Conservation (phyloP, 1,139 yeast genomes). For the Candida buenavistaensis region DNA sequence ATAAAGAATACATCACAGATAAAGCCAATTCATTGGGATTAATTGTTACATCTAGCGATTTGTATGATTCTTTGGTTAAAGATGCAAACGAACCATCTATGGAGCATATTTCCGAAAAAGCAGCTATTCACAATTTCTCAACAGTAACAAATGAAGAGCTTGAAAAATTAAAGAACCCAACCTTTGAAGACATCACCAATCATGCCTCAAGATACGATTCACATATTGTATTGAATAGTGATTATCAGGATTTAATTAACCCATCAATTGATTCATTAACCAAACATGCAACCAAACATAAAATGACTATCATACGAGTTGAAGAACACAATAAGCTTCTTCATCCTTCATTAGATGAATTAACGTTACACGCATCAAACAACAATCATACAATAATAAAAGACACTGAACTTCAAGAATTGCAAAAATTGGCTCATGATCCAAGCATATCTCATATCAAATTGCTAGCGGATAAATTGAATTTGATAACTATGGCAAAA, state of each 20-base stretch:
- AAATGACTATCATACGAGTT: conserved; percentile 17
- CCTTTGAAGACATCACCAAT: conserved; percentile 6
- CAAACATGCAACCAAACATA: conserved; percentile 17
- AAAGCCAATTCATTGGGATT: conserved; percentile 36
- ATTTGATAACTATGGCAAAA: conserved; percentile 35
- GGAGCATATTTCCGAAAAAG: conserved; percentile 31
- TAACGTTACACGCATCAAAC: conserved; percentile 16
- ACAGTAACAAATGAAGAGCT: conserved; percentile 14
- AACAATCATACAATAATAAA: conserved; percentile 13
- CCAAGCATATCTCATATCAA: conserved; percentile 38
- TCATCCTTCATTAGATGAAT: conserved; percentile 28
- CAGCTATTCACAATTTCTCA: conserved; percentile 14
- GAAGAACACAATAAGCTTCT: conserved; percentile 16
- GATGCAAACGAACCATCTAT: conserved; percentile 21
- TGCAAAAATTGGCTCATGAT: conserved; percentile 26
- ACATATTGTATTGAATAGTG: conserved; percentile 17
- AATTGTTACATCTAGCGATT: conserved; percentile 28
- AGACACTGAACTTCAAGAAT: conserved; percentile 18
- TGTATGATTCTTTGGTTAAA: conserved; percentile 30
- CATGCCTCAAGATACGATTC: conserved; percentile 16
- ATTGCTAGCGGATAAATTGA: conserved; percentile 34
- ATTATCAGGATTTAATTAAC: conserved; percentile 18
- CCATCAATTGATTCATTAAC: conserved; percentile 23
- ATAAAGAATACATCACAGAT: conserved; percentile 25
- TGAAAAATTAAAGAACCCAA: conserved; percentile 11